These are phyloP conservation scores for Lithohypha guttulata DNA, from an alignment of 2,329 filamentous ascomycete species.

Conservation along the genomic window DNA sequence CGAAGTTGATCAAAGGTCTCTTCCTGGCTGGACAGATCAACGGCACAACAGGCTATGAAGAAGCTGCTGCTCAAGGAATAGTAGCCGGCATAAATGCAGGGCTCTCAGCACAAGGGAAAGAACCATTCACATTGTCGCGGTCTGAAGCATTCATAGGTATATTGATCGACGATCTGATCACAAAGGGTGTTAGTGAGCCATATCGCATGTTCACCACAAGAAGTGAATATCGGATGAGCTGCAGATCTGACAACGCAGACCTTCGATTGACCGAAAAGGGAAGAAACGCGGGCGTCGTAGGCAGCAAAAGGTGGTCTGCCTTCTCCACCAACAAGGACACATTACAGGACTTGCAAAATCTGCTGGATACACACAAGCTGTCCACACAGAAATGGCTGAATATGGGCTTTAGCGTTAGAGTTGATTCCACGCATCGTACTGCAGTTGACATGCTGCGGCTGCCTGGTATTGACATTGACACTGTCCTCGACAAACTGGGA, in stretches of 20 bases:
- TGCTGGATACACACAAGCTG: slow-evolving; percentile 49
- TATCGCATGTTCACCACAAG: slow-evolving; percentile 98
- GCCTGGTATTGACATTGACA: slow-evolving; percentile 45
- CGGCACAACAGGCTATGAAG: slow-evolving; percentile 95
- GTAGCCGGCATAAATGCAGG: slow-evolving; percentile 91
- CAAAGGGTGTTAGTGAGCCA: slow-evolving; percentile 91
- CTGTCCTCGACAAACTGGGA: slow-evolving; percentile 2
- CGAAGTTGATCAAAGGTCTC: slow-evolving; percentile 77
- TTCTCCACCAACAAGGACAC: slow-evolving; percentile 57
- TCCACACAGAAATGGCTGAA: slow-evolving; percentile 57
- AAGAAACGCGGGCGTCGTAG: slow-evolving; percentile 63
- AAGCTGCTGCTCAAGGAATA: slow-evolving; percentile 87
- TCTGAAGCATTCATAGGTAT: slow-evolving; percentile 94
- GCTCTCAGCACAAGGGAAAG: slow-evolving; percentile 57
- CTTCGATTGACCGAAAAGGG: slow-evolving; percentile 71
- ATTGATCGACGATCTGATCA: slow-evolving; percentile 96
- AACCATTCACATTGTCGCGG: slow-evolving; percentile 59
- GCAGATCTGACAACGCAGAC: slow-evolving; percentile 90
- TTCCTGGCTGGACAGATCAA: slow-evolving; percentile 96
- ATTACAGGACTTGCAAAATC: slow-evolving; percentile 53
- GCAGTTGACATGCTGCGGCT: slow-evolving; percentile 73
- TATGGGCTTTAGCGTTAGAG: slow-evolving; percentile 58
- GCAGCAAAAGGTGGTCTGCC: slow-evolving; percentile 63
- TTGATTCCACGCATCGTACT: slow-evolving; percentile 55
- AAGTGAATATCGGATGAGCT: slow-evolving; percentile 88